Base-by-base conservation (phyloP, 192 early-diverging fungal species). In the Podila epigama region DNA sequence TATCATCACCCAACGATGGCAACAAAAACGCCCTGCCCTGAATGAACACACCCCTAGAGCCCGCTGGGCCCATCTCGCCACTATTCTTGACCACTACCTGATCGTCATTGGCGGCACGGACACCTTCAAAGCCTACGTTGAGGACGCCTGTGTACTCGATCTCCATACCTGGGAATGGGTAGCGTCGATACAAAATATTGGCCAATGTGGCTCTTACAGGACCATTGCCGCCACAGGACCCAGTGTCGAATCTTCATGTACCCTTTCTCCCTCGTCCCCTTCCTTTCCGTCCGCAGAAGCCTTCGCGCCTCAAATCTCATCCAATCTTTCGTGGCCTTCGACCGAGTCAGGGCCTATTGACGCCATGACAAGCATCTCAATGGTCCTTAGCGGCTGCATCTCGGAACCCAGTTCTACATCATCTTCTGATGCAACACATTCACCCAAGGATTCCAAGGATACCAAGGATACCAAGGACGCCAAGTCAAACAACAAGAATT, bases 101-200 rank as follows among this genome's bases (percentile, higher is more conserved):
- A 50, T 77, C 15, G 60, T 77, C 20, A 77, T 77, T 68, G 72
- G 72, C 15, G 72, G 72, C 29, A 77, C 72, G 53, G 72, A 77
- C 16, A 68, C 72, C 5, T 29, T 13, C 44, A 77, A 77, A 50
- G 60, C 31, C 15, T 77, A 77, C 51, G 60, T 77, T 15, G 65
- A 77, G 55, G 66, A 77, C 50, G 72, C 72, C 29, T 77, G 72
- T 51, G 60, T 68, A 1, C 60, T 77, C n/a, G 72, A 77, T 27
- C 55, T 77, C 5, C 65, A 58, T 48, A 68, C 72, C 16, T 77
- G 72, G 72, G 65, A 77, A 48, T 77, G 72, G 72, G 72, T 77
- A n/a, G 72, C 72, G 4, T 77, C 72, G 2, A 44, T 77, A 16
- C 37, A 50, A 55, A 68, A 68, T 37, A 68, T 77, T 59, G 72